Conservation (phyloP, 2,329 filamentous ascomycete genomes). For the Juglanconis juglandina region DNA sequence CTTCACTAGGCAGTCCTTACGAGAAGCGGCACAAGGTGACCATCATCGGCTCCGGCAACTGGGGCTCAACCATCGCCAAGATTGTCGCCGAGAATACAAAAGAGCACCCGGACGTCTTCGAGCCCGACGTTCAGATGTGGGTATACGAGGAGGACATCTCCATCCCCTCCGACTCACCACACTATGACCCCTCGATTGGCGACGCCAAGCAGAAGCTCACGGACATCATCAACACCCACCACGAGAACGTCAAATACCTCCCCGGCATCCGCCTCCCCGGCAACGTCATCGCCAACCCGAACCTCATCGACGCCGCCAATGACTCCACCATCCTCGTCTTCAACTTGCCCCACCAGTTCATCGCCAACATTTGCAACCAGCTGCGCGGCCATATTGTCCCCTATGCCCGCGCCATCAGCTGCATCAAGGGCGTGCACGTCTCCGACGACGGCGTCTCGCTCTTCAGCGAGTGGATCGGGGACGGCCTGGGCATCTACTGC, state of each 20-base stretch:
- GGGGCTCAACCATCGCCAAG: conserved; percentile 97
- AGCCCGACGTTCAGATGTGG: conserved; percentile 95
- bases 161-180: conserved; percentile 66
- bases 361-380: conserved; percentile 78
- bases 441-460: conserved; percentile 80
- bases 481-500: conserved; percentile 90
- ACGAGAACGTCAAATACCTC: conserved; percentile 98
- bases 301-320: conserved; percentile 73
- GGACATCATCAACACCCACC: conserved; percentile 79
- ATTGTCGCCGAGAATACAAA: conserved; percentile 91
- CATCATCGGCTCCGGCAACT: conserved; percentile 93
- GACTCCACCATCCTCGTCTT: conserved; percentile 89
- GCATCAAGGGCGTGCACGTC: conserved; percentile 97
- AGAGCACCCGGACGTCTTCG: conserved; percentile 75
- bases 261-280: conserved; percentile 78
- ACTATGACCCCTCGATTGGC: conserved; percentile 64
- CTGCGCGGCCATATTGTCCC: conserved; percentile 86
- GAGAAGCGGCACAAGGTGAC: conserved; percentile 86
- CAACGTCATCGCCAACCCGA: conserved; percentile 83
- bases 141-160: conserved; percentile 91
- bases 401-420: conserved; percentile 89
- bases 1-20: conserved; percentile 42
- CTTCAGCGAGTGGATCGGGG: conserved; percentile 92
- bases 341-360: conserved; percentile 96
- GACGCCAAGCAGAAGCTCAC: conserved; percentile 82